Evolutionary conservation across 495 filamentous ascomycete species (phyloP).

Genomic region (Hypoxylon rickii): DNA sequence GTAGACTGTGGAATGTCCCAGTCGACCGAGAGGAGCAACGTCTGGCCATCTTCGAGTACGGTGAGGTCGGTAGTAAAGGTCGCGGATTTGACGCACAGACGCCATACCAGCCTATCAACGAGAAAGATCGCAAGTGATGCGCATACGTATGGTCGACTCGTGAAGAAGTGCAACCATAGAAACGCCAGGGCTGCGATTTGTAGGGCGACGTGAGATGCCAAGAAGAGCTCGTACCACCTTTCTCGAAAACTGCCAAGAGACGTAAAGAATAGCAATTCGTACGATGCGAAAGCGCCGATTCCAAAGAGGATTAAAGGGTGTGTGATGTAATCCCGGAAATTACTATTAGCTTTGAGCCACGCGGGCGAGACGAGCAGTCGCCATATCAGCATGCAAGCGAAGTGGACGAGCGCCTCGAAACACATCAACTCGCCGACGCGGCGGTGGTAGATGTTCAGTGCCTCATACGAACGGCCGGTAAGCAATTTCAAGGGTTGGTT

Average conservation of each 20-base stretch:
- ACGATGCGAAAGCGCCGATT: slow-evolving; percentile 53
- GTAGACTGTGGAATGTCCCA: slow-evolving; percentile 41
- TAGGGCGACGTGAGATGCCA: slow-evolving; percentile 58
- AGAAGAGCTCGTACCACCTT: slow-evolving; percentile 62
- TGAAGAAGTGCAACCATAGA: slow-evolving; percentile 58
- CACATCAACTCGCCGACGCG: slow-evolving; percentile 56
- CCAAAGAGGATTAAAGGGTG: slow-evolving; percentile 49
- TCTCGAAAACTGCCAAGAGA: slow-evolving; percentile 50
- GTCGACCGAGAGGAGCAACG: slow-evolving; percentile 50
- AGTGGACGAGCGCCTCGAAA: slow-evolving; percentile 50
- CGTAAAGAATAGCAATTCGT: slow-evolving; percentile 56
- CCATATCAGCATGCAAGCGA: slow-evolving; percentile 55
- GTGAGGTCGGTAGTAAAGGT: slow-evolving; percentile 49
- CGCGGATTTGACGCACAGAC: slow-evolving; percentile 51
- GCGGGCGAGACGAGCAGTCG: slow-evolving; percentile 46
- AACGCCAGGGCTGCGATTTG: slow-evolving; percentile 57
- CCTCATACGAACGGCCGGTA: slow-evolving; percentile 67
- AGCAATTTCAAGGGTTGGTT: slow-evolving; percentile 62
- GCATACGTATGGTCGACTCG: slow-evolving; percentile 32
- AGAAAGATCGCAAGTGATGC: slow-evolving; percentile 55
- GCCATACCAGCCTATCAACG: slow-evolving; percentile 62
- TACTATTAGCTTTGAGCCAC: slow-evolving; percentile 38
- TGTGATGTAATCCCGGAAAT: slow-evolving; percentile 45
- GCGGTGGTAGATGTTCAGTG: slow-evolving; percentile 65
- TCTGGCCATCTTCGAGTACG: slow-evolving; percentile 55